A percentile compares a stretch with the other conserved stretches of the same genome.
These are phyloP conservation scores for Arbutus unedo DNA, from an alignment of 148 eudicot genomes.

Conservation along the genomic window DNA sequence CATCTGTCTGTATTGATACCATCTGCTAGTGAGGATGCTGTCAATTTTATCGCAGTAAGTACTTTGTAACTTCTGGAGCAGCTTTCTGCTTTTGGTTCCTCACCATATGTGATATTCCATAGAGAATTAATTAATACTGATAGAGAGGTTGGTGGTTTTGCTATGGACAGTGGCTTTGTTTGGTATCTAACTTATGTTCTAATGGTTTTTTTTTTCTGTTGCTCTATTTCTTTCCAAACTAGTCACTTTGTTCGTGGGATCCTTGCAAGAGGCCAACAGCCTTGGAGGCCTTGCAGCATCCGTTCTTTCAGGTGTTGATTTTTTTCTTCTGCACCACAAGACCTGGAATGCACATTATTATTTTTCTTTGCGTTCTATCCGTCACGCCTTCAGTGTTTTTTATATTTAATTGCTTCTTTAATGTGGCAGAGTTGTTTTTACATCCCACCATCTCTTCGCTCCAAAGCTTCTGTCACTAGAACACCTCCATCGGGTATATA, in stretches of 20 bases:
- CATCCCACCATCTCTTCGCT: slow-evolving; percentile 57
- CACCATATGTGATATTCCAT: not conserved
- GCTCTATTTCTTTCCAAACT: not conserved
- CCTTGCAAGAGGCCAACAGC: slow-evolving; percentile 93
- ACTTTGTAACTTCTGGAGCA: not conserved
- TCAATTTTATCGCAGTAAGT: slow-evolving; percentile 61
- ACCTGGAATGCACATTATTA: not conserved
- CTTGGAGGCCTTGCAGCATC: slow-evolving; percentile 81
- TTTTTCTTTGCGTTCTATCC: not conserved
- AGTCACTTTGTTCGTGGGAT: slow-evolving; percentile 93
- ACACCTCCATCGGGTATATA: slow-evolving; percentile 57
- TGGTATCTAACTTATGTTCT: not conserved
- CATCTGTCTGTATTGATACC: slow-evolving; percentile 66
- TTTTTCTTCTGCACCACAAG: not conserved
- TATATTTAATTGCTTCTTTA: not conserved
- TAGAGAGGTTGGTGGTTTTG: not conserved
- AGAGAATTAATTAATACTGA: too few relatives aligned
- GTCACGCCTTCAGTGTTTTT: not conserved
- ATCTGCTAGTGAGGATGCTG: slow-evolving; percentile 70
- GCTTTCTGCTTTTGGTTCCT: not conserved
- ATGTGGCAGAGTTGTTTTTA: slow-evolving; percentile 67
- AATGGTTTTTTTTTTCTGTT: not conserved
- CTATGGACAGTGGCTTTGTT: not conserved
- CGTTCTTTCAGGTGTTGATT: slow-evolving; percentile 74
- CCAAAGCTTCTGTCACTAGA: slow-evolving; percentile 41